Conservation (phyloP, 768 basidiomycete species). For the Tylopilus balloui region DNA sequence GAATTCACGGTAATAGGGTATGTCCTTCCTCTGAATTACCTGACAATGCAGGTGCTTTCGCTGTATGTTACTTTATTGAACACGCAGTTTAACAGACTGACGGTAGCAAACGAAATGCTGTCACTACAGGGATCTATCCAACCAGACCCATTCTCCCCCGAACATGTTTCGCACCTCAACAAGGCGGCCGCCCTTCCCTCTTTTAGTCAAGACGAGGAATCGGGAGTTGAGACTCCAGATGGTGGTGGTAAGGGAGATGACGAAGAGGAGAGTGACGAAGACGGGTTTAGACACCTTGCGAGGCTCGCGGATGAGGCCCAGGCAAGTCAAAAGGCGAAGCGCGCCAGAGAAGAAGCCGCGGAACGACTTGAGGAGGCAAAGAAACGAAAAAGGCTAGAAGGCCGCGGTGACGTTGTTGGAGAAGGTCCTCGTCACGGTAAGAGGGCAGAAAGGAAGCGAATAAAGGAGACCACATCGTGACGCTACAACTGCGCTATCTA, state of each 20-base stretch:
- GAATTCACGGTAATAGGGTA: constrained; percentile 87
- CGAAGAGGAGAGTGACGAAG: constrained; percentile 25
- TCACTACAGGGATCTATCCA: constrained; percentile 84
- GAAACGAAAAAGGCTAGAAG: constrained; percentile 28
- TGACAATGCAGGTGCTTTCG: background rate
- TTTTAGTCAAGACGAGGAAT: constrained; percentile 7
- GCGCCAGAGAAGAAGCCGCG: constrained; percentile 26
- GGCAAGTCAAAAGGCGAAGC: constrained; percentile 21
- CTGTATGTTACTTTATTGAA: constrained; percentile 4
- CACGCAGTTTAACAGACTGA: constrained; percentile 48
- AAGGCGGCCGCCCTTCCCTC: constrained; percentile 4
- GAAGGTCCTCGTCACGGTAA: constrained; percentile 10
- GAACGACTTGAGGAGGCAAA: constrained; percentile 29
- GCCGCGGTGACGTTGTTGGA: constrained; percentile 4
- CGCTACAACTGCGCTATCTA: background rate
- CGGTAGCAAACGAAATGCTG: constrained; percentile 90
- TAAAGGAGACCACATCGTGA: constrained; percentile 11
- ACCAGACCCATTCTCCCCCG: constrained; percentile 64
- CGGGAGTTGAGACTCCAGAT: constrained; percentile 18
- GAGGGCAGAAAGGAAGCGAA: constrained; percentile 11
- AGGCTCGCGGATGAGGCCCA: constrained; percentile 28
- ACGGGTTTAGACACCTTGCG: constrained; percentile 31
- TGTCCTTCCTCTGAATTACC: background rate
- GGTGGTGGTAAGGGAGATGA: constrained; percentile 1
- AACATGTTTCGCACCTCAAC: constrained; percentile 40